Evolutionary conservation across 306 rosid species (phyloP), one percentile per base, ranked within the genome.

Genomic region (Begonia loranthoides): DNA sequence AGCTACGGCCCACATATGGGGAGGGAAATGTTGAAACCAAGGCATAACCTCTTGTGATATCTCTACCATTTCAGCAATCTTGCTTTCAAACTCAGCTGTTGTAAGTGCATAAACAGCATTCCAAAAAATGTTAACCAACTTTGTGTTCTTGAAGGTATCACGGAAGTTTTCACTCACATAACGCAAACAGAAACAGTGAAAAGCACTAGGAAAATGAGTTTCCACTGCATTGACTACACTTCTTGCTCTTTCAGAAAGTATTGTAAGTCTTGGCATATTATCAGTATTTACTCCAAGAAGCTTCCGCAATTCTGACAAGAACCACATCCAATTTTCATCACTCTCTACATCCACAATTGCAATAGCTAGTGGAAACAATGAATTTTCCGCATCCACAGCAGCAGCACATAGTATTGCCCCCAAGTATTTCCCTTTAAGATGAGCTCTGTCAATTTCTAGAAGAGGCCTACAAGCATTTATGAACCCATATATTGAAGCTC

Each of bases 271-370:
- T 55, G 97, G 97, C 97, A 89, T 84, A 78, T 55, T 89, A 50
- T 89, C 97, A 49, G 97, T 89, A 77, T 81, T 89, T 51, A 89
- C 93, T 69, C 89, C 97, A 17, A 90, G 81, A 74, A 90, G 95
- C 79, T 85, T 90, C 9, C 97, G 79, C 63, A 90, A 61, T 67
- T 90, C 95, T 49, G 97, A 90, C 90, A 90, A 82, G 68, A 90
- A 90, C 97, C 97, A 90, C 94, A 90, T 85, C 97, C 97, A 90
- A 67, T 80, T 90, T 61, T 90, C 97, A 17, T 85, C 95, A 56
- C 87, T 82, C 69, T 90, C 97, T 55, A 57, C 56, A 64, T 90
- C 97, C 51, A 90, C 95, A 45, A 90, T 77, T 52, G 94, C 97
- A 66, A 78, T 82, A 49, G 97, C 97, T 70, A 85, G 61, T 9